These are phyloP conservation scores for Sphaerobolus stellatus DNA, from an alignment of 1,284 basidiomycete species.

Conservation along the genomic window DNA sequence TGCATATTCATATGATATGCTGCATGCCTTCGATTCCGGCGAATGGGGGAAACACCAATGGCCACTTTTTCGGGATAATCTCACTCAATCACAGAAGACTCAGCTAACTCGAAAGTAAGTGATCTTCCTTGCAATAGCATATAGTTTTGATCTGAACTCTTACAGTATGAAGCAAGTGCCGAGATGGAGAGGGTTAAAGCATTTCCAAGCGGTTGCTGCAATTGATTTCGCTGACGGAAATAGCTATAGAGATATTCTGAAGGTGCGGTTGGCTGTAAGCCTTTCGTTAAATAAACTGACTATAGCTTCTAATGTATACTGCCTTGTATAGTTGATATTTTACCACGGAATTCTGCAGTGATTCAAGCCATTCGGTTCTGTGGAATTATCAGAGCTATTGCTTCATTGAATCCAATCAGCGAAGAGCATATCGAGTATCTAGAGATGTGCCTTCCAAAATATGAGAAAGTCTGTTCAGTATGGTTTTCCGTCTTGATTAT, in stretches of 20 bases:
- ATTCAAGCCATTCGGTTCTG: background rate
- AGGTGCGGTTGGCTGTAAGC: background rate
- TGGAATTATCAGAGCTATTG: background rate
- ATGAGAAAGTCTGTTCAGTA: background rate
- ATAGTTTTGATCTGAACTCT: background rate
- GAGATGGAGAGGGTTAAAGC: background rate
- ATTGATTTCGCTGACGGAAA: background rate
- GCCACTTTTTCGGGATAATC: background rate
- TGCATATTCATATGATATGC: background rate
- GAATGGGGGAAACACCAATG: background rate
- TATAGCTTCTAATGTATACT: background rate
- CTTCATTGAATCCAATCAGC: background rate
- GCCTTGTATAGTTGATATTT: background rate
- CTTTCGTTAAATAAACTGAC: background rate
- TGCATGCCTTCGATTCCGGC: background rate
- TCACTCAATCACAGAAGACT: background rate
- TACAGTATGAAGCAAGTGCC: background rate
- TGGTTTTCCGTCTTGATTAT: no score
- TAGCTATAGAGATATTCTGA: background rate
- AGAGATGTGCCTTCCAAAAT: background rate
- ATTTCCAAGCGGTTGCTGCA: background rate
- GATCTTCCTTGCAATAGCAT: background rate
- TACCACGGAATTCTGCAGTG: background rate
- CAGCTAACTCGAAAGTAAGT: background rate
- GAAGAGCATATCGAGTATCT: background rate